A percentile compares a stretch with the other conserved stretches of the same genome.
phyloP scores from a whole-genome alignment of 2,329 filamentous ascomycete genomes.

The Falciphora oryzae region DNA sequence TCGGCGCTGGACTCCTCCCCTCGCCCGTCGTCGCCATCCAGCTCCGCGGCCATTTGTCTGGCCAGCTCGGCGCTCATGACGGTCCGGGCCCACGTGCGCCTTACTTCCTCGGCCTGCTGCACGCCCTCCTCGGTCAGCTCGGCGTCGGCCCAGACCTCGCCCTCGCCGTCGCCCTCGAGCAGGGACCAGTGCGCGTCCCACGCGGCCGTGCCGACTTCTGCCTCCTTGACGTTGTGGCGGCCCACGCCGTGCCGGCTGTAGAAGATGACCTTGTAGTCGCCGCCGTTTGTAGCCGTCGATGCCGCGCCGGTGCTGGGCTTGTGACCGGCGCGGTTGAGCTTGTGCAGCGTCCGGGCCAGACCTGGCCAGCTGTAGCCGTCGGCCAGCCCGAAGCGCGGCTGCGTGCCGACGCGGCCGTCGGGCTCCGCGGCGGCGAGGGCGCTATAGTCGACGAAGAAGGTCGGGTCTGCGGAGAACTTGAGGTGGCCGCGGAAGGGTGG shows the following conservation, averaged over 20 bases:
- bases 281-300: not conserved
- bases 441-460: slow-evolving; percentile 43
- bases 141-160: slow-evolving; percentile 33
- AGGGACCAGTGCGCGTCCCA: slow-evolving; percentile 45
- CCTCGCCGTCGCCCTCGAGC: slow-evolving; percentile 31
- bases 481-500: slow-evolving; percentile 10
- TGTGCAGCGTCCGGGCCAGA: not conserved
- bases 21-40: not conserved
- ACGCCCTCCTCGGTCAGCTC: slow-evolving; percentile 47
- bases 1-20: not conserved
- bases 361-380: not conserved
- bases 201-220: slow-evolving; percentile 48
- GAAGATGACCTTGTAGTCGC: slow-evolving; percentile 45
- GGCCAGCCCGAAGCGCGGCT: slow-evolving; percentile 4
- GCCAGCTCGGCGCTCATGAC: not conserved
- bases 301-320: not conserved
- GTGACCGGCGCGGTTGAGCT: not conserved
- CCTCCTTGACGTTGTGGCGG: slow-evolving; percentile 41
- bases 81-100: slow-evolving; percentile 41
- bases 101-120: slow-evolving; percentile 45
- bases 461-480: slow-evolving; percentile 31
- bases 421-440: not conserved
- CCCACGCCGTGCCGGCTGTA: slow-evolving; percentile 54
- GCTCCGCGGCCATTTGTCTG: not conserved
- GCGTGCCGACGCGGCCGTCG: not conserved